These are phyloP conservation scores for Talaromyces sp. DNA, from an alignment of 2,329 filamentous ascomycete genomes.

Conservation along the genomic window DNA sequence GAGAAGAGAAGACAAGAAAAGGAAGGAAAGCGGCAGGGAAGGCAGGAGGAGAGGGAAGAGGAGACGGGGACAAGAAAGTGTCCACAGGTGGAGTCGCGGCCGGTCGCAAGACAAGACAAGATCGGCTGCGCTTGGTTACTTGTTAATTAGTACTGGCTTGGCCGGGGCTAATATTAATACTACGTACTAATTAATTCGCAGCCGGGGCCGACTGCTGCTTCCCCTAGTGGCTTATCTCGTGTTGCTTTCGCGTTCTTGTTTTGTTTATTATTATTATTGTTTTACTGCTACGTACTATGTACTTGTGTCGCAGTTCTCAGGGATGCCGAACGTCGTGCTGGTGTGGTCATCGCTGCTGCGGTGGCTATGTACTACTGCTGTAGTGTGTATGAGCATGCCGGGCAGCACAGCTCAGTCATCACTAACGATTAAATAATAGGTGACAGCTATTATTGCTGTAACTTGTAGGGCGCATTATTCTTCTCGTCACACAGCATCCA, in stretches of 20 bases:
- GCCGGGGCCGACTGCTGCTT: background rate
- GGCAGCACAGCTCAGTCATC: background rate
- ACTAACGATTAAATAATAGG: background rate
- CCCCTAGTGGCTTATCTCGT: background rate
- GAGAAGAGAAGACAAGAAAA: constrained; percentile 6
- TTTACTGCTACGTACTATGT: background rate
- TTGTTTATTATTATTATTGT: background rate
- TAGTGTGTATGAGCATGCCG: too few species aligned
- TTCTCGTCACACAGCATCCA: background rate
- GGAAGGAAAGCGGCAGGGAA: background rate
- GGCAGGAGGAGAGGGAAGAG: constrained; percentile 1
- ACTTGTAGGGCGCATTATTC: too few species aligned
- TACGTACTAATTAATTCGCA: too few species aligned
- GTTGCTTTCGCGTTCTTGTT: background rate
- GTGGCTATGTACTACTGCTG: too few species aligned
- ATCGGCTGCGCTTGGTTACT: background rate
- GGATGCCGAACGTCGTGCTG: background rate
- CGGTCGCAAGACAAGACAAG: background rate
- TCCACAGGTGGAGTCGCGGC: background rate
- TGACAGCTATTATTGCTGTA: too few species aligned
- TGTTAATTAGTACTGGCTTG: too few species aligned
- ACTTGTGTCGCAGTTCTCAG: background rate
- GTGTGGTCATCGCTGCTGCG: background rate
- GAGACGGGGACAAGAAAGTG: constrained; percentile 4
- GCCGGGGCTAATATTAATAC: background rate